Percentiles rank a stretch among this genome's conserved stretches.
Evolutionary conservation across 1,139 yeast genomes (phyloP).

Genomic region (Saccharomyces hybrid): DNA sequence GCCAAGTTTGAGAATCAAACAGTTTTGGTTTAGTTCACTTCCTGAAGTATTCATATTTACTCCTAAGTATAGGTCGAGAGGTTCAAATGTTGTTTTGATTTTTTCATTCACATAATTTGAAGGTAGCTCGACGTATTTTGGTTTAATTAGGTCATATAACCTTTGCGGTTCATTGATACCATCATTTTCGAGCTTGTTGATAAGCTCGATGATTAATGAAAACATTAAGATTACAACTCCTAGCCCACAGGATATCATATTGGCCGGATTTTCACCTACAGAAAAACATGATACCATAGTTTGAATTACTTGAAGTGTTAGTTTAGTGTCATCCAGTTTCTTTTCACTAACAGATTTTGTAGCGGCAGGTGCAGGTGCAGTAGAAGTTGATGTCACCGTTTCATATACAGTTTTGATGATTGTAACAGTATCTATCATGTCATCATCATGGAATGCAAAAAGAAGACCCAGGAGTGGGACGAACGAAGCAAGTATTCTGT

Average conservation of each 20-base stretch:
- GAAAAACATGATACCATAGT: neutral
- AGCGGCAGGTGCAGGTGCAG: neutral
- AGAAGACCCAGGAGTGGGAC: neutral
- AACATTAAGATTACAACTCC: neutral
- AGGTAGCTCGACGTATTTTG: neutral
- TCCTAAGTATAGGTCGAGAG: neutral
- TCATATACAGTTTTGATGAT: neutral
- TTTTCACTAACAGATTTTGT: neutral
- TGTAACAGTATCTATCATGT: neutral
- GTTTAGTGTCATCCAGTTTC: neutral
- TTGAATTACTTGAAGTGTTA: neutral
- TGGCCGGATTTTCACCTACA: neutral
- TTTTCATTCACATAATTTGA: neutral
- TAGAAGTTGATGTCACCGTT: neutral
- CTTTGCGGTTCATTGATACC: neutral
- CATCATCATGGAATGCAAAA: neutral
- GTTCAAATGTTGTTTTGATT: neutral
- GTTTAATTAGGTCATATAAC: neutral
- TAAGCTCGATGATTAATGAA: neutral
- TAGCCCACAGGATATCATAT: neutral
- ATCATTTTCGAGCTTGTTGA: neutral
- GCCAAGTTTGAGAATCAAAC: neutral
- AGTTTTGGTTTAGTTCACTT: neutral
- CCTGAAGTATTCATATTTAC: neutral
- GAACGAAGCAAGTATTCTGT: neutral